Evolutionary conservation across 2,329 filamentous ascomycete genomes (phyloP), one percentile per base, ranked within the genome.

Genomic region (Kalaharituber pfeilii): DNA sequence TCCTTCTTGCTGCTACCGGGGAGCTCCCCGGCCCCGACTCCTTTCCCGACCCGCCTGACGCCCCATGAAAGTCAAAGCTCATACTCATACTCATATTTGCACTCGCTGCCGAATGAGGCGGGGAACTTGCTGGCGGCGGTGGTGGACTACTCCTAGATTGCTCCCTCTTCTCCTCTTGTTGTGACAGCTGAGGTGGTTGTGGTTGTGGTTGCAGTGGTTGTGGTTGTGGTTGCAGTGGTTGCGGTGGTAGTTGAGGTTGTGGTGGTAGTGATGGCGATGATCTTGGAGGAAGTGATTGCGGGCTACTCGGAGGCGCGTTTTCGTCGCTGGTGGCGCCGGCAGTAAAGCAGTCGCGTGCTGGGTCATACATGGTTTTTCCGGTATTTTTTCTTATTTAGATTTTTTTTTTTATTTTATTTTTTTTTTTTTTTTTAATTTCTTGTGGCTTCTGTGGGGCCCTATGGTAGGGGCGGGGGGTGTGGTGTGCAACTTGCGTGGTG

Each of bases 361-460:
- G 57, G 52, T 63, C 61, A 53, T 63, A 63, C 61, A 63, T 63
- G n/a, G n/a, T n/a, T n/a, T n/a, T n/a, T n/a, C n/a, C n/a, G n/a
- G n/a, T n/a, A n/a, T n/a, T n/a, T n/a, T n/a, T n/a, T n/a, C n/a
- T n/a, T n/a, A n/a, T n/a, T n/a, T n/a, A n/a, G n/a, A n/a, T n/a
- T n/a, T n/a, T n/a, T n/a, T n/a, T n/a, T n/a, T n/a, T n/a, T n/a
- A n/a, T n/a, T n/a, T n/a, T n/a, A n/a, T n/a, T n/a, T n/a, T n/a
- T n/a, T n/a, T n/a, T n/a, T n/a, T n/a, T n/a, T n/a, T n/a, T n/a
- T n/a, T n/a, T n/a, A n/a, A n/a, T n/a, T n/a, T n/a, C n/a, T n/a
- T n/a, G n/a, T n/a, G n/a, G n/a, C n/a, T n/a, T n/a, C n/a, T n/a
- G n/a, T n/a, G n/a, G n/a, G n/a, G n/a, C n/a, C n/a, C n/a, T n/a